Evolutionary conservation across 768 basidiomycete species (phyloP).

Genomic region (Tylopilus sp.): DNA sequence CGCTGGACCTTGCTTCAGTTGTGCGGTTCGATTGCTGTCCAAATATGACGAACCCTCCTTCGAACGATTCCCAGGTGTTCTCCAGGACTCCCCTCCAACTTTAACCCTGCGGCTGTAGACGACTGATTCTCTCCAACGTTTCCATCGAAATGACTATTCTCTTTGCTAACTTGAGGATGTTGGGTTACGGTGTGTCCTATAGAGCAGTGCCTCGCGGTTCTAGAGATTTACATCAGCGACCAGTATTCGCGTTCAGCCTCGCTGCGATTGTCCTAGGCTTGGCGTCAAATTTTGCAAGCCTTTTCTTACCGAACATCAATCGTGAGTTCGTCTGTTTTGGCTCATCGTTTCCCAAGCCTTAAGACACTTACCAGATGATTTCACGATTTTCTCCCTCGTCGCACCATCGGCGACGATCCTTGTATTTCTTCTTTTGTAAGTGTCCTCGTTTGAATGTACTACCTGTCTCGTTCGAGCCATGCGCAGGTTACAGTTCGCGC

Average conservation of each 20-base stretch:
- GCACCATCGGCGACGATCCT: constrained; percentile 66
- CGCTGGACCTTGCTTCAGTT: neutral
- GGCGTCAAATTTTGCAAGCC: constrained; percentile 58
- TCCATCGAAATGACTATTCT: constrained; percentile 50
- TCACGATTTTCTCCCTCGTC: constrained; percentile 65
- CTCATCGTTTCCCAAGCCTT: neutral
- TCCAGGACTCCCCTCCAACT: constrained; percentile 1
- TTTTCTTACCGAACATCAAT: constrained; percentile 64
- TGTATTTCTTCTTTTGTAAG: constrained; percentile 56
- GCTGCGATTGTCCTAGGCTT: constrained; percentile 61
- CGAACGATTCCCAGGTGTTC: constrained; percentile 17
- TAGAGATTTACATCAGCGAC: constrained; percentile 21
- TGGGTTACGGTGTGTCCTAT: constrained; percentile 44
- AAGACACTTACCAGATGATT: constrained; percentile 48
- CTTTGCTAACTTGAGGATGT: constrained; percentile 53
- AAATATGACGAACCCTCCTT: constrained; percentile 14
- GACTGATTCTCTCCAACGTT: constrained; percentile 4
- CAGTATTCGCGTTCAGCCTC: constrained; percentile 39
- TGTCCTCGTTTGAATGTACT: neutral
- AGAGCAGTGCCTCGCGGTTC: constrained; percentile 1
- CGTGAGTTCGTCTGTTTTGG: constrained; percentile 39
- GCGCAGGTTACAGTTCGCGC: constrained; percentile 63
- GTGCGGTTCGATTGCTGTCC: constrained; percentile 7
- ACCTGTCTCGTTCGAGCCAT: constrained; percentile 1
- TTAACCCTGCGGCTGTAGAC: constrained; percentile 6